A percentile compares a stretch with the other conserved stretches of the same genome.
Conservation (phyloP, 345 rosid species). For the Erysimum cheiranthoides region DNA sequence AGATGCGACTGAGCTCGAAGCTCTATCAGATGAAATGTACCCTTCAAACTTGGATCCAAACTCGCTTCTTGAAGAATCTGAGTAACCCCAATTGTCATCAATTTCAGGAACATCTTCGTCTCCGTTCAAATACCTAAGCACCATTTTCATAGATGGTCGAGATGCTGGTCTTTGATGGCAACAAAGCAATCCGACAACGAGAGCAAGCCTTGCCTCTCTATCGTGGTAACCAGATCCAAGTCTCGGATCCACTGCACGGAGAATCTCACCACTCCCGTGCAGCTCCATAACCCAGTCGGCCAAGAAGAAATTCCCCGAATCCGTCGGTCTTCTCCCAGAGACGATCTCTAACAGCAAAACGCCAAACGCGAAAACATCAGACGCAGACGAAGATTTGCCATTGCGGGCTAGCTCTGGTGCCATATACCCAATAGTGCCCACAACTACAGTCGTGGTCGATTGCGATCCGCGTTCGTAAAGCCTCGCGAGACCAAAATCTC, state of each 20-base stretch:
- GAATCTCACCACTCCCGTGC: slow-evolving; percentile 38
- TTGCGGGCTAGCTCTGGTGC: slow-evolving; percentile 46
- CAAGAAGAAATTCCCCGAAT: slow-evolving; percentile 41
- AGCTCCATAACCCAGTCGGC: slow-evolving; percentile 45
- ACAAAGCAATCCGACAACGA: slow-evolving; percentile 61
- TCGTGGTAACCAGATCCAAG: slow-evolving; percentile 45
- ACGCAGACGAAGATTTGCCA: slow-evolving; percentile 41
- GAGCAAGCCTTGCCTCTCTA: slow-evolving; percentile 56
- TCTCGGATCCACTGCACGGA: slow-evolving; percentile 56
- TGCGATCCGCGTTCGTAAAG: slow-evolving; percentile 57
- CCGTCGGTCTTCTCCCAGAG: slow-evolving; percentile 46
- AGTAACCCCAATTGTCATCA: slow-evolving; percentile 36
- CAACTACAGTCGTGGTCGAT: slow-evolving; percentile 57
- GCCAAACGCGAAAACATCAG: slow-evolving; percentile 49
- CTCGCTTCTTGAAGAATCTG: slow-evolving; percentile 30
- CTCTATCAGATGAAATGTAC: slow-evolving; percentile 39
- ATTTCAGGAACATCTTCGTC: slow-evolving; percentile 55
- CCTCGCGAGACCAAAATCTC: slow-evolving; percentile 76
- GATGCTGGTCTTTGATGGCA: slow-evolving; percentile 50
- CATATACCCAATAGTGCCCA: slow-evolving; percentile 57
- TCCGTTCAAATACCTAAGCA: slow-evolving; percentile 56
- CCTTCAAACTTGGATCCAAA: slow-evolving; percentile 34
- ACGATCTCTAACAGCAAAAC: slow-evolving; percentile 43
- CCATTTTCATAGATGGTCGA: slow-evolving; percentile 69
- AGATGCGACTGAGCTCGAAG: slow-evolving; percentile 35